Conservation (phyloP, 768 basidiomycete species). For the Lepiota brunneoincarnata region DNA sequence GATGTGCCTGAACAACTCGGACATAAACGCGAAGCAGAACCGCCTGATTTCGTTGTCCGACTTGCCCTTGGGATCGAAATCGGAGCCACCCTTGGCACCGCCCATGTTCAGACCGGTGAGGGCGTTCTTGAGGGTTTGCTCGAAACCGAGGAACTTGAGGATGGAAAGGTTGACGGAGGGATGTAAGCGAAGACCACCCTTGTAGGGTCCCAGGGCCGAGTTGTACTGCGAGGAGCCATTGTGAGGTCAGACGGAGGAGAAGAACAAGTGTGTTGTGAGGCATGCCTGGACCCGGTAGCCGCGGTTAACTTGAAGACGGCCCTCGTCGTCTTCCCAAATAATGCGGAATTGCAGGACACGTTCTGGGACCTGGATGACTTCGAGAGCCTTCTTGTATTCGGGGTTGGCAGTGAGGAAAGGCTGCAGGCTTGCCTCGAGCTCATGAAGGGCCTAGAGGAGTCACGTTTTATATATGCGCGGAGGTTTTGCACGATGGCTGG, state of each 20-base stretch:
- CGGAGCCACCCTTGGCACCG: constrained; percentile 76
- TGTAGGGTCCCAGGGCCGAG: constrained; percentile 77
- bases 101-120: constrained; percentile 76
- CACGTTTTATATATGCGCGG: background rate
- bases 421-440: constrained; percentile 60
- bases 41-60: constrained; percentile 70
- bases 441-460: constrained; percentile 51
- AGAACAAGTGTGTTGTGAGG: background rate
- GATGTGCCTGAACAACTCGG: constrained; percentile 70
- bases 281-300: constrained; percentile 72
- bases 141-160: constrained; percentile 82
- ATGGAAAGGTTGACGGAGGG: constrained; percentile 79
- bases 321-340: constrained; percentile 73
- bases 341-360: constrained; percentile 68
- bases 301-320: constrained; percentile 62
- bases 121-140: constrained; percentile 82
- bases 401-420: constrained; percentile 68
- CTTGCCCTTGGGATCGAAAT: constrained; percentile 84
- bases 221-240: constrained; percentile 47
- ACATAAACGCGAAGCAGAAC: constrained; percentile 73
- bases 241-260: background rate
- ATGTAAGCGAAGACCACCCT: constrained; percentile 77
- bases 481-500: background rate
- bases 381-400: constrained; percentile 64
- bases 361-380: constrained; percentile 57